Conservation (phyloP, 192 early-diverging fungal species). For the Allomyces macrogynus region DNA sequence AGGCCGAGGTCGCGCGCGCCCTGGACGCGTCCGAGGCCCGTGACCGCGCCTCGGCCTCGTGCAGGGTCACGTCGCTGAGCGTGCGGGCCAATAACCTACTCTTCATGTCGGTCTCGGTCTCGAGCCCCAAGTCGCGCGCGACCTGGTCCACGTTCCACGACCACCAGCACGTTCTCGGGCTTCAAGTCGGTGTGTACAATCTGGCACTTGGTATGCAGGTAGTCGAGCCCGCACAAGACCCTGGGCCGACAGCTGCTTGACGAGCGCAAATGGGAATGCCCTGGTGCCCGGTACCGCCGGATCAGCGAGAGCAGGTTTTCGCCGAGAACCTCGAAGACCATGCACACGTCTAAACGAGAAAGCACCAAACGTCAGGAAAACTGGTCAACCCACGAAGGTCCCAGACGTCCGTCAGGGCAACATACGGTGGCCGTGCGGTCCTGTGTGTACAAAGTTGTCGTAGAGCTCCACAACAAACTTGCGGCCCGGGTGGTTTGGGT, state of each 20-base stretch:
- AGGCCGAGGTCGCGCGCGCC: no score
- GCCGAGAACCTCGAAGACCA: constrained; percentile 95
- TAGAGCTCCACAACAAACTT: constrained; percentile 63
- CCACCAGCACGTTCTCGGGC: constrained; percentile 90
- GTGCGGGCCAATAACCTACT: constrained; percentile 4
- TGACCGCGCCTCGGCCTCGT: not conserved
- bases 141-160: constrained; percentile 69
- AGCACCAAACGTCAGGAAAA: not conserved
- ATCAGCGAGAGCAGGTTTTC: constrained; percentile 85
- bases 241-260: constrained; percentile 80
- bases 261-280: constrained; percentile 70
- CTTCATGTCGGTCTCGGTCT: constrained; percentile 11
- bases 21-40: no score
- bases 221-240: constrained; percentile 79
- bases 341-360: constrained; percentile 48
- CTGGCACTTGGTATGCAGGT: constrained; percentile 77
- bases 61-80: not conserved
- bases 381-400: not conserved
- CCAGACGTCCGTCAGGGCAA: no score
- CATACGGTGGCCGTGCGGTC: constrained; percentile 61
- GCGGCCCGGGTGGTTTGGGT: constrained; percentile 29
- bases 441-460: constrained; percentile 79
- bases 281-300: constrained; percentile 49
- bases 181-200: constrained; percentile 98
- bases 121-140: constrained; percentile 31